Percentiles rank a stretch among this genome's conserved stretches.
Conservation (phyloP, 2,329 filamentous ascomycete species). For the Capronia coronata region DNA sequence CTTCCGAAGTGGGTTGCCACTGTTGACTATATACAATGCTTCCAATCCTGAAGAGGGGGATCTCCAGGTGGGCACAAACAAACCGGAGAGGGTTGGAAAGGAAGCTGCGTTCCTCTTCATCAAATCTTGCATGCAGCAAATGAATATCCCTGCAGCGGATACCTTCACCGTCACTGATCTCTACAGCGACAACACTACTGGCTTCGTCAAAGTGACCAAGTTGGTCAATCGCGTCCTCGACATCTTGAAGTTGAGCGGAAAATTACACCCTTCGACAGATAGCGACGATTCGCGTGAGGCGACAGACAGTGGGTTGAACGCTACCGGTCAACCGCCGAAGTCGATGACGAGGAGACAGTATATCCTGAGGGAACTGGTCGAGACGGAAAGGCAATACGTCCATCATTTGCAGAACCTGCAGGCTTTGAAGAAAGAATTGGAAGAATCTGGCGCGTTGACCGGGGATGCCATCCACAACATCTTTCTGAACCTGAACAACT, state of each 20-base stretch:
- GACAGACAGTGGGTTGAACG: conserved; percentile 41
- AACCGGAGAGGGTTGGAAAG: conserved; percentile 69
- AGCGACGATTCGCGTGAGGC: conserved; percentile 33
- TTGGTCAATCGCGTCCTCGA: conserved; percentile 91
- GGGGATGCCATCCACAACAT: conserved; percentile 91
- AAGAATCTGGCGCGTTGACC: conserved; percentile 78
- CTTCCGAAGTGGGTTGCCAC: conserved; percentile 72
- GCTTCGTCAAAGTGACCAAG: conserved; percentile 85
- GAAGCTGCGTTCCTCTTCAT: conserved; percentile 88
- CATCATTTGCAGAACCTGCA: conserved; percentile 93
- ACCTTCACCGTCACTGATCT: conserved; percentile 90
- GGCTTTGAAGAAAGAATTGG: conserved; percentile 80
- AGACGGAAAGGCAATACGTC: conserved; percentile 95
- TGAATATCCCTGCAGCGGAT: conserved; percentile 71
- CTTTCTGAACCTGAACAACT: conserved; percentile 90
- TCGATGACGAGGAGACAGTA: conserved; percentile 72
- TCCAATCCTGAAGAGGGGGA: conserved; percentile 62
- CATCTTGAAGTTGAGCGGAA: conserved; percentile 68
- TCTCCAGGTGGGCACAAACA: conserved; percentile 47
- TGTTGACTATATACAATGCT: conserved; percentile 84
- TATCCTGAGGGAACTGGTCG: conserved; percentile 83
- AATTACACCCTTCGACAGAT: conserved; percentile 56
- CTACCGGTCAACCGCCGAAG: conserved; percentile 19
- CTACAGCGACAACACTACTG: conserved; percentile 89
- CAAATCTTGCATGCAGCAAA: conserved; percentile 75